Percentiles rank a stretch among this genome's conserved stretches.
Conservation (phyloP, 805 yeast genomes). For the Metschnikowia lunata region DNA sequence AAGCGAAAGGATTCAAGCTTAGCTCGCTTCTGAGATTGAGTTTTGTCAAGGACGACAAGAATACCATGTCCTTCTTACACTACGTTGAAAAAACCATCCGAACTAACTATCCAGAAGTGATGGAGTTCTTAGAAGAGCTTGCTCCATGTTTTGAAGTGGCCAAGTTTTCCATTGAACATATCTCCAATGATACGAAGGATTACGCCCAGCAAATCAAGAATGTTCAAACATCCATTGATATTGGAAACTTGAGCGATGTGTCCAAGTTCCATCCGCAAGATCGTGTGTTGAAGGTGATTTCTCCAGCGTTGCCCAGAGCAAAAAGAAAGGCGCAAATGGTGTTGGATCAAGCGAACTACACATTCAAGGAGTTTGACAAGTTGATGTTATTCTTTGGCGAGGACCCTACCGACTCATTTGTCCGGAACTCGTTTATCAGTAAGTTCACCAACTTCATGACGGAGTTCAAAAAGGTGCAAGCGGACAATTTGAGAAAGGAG, state of each 20-base stretch:
- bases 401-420: slow-evolving; percentile 50
- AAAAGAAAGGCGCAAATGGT: slow-evolving; percentile 48
- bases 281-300: slow-evolving; percentile 49
- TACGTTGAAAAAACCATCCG: slow-evolving; percentile 70
- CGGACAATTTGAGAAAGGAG: slow-evolving; percentile 62
- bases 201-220: slow-evolving; percentile 47
- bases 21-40: slow-evolving; percentile 65
- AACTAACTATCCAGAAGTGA: slow-evolving; percentile 58
- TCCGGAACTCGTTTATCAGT: slow-evolving; percentile 56
- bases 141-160: slow-evolving; percentile 49
- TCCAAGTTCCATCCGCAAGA: slow-evolving; percentile 65
- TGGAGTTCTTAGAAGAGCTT: slow-evolving; percentile 59
- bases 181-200: slow-evolving; percentile 56
- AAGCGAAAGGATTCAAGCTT: slow-evolving; percentile 67
- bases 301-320: slow-evolving; percentile 52
- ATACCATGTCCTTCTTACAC: slow-evolving; percentile 67
- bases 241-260: slow-evolving; percentile 63
- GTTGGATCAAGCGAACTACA: slow-evolving; percentile 45
- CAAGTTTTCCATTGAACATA: slow-evolving; percentile 58
- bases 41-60: slow-evolving; percentile 67
- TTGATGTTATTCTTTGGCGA: slow-evolving; percentile 73
- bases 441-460: slow-evolving; percentile 56
- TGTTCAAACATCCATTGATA: slow-evolving; percentile 50
- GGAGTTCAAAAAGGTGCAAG: slow-evolving; percentile 61
- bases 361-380: slow-evolving; percentile 50